Evolutionary conservation across 805 yeast species (phyloP), one percentile per base, ranked within the genome.

Genomic region (Brettanomyces bruxellensis): DNA sequence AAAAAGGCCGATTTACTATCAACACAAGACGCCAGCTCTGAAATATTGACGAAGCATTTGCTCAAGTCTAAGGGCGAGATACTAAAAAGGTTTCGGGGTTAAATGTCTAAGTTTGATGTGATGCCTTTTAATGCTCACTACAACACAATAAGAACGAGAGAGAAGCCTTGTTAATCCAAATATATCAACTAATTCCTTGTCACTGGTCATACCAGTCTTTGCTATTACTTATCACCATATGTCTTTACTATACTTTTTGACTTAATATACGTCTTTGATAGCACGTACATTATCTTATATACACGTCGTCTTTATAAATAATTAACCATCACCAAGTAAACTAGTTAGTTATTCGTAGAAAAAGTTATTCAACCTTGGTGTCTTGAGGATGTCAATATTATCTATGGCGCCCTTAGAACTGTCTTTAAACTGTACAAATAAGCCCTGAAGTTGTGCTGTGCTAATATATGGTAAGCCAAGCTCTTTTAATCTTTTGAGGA

Each of bases 381-480:
- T 50, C 44, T 61, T 64, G 51, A 77, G 63, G 2, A 73, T 64
- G 36, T 65, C 73, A 13, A 86, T 74, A 81, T 82, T 84, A 12
- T 67, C 67, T 25, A 90, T 65, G 0, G 98, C 96, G 4, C 76
- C 75, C 34, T 74, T 72, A 0, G 98, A 95, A 49, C 81, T 82
- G 48, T 83, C 76, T 64, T 93, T 93, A 66, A 87, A 86, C 68
- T 86, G 86, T 2, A 93, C 96, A 70, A 93, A 93, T 44, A 93
- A 71, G 0, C 99, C 99, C 63, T 93, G 99, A 48, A 93, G 71
- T 60, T 88, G 96, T 1, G 99, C 99, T 0, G 98, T 89, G 56
- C 95, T 84, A 34, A 91, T 78, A 47, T 64, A 61, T 1, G 77
- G 75, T 51, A 76, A 62, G 34, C 72, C 71, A 51, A 84, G 62